Conservation (phyloP, 768 basidiomycete genomes). For the Rhizopogon vulgaris region DNA sequence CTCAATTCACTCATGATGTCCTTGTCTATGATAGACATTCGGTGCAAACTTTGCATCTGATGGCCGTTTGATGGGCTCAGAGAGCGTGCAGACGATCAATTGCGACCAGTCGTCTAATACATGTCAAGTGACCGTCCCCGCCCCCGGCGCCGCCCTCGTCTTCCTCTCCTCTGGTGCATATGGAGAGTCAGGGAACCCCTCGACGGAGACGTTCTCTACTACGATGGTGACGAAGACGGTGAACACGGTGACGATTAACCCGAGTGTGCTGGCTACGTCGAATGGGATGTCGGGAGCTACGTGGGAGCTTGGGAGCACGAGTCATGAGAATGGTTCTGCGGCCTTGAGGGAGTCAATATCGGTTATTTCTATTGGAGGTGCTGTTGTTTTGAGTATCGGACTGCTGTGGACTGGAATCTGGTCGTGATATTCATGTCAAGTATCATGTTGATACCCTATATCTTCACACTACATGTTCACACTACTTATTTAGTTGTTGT, state of each 20-base stretch:
- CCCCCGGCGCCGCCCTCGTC: slow-evolving; percentile 23
- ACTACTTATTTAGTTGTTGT: no score
- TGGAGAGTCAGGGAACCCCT: slow-evolving; percentile 6
- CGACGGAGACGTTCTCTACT: slow-evolving; percentile 21
- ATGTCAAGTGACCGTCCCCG: slow-evolving; percentile 21
- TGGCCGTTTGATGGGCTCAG: slow-evolving; percentile 16
- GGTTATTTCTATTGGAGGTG: background rate
- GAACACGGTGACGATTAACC: slow-evolving; percentile 28
- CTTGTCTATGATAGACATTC: slow-evolving; percentile 13
- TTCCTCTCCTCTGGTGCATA: slow-evolving; percentile 12
- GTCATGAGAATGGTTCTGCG: slow-evolving; percentile 1
- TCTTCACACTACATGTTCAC: background rate
- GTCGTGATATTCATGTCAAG: background rate
- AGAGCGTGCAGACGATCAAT: slow-evolving; percentile 11
- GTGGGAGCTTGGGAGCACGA: slow-evolving; percentile 19
- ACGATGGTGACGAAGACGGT: slow-evolving; percentile 25
- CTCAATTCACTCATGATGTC: background rate
- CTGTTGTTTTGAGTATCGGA: background rate
- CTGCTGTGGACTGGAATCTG: background rate
- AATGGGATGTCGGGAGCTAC: slow-evolving; percentile 30
- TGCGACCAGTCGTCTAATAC: slow-evolving; percentile 14
- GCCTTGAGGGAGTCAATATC: background rate
- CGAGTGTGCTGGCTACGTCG: slow-evolving; percentile 30
- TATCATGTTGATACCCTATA: background rate
- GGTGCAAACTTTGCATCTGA: slow-evolving; percentile 21